These are phyloP conservation scores for Mariannaea elegans DNA, from an alignment of 2,329 filamentous ascomycete species.

Conservation along the genomic window DNA sequence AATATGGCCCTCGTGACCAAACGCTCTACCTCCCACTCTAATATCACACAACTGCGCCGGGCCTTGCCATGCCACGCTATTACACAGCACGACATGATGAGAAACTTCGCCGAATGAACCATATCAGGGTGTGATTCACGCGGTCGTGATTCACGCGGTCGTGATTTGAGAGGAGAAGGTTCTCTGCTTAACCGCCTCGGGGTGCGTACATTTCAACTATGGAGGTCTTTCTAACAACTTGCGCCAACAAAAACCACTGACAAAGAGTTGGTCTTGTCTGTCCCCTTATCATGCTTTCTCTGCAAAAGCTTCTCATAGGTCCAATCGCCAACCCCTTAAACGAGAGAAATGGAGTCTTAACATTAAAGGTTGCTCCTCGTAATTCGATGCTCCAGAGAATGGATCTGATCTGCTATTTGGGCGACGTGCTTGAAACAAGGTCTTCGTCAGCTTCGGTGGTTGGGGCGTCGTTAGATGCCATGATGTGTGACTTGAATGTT, in stretches of 20 bases:
- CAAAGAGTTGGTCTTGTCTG: conserved; percentile 4
- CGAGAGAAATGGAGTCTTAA: conserved; percentile 14
- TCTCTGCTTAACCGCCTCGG: conserved; percentile 14
- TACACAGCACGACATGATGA: conserved; percentile 15
- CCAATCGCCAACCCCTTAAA: conserved; percentile 18
- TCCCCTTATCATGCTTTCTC: conserved; percentile 6
- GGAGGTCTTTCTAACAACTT: not conserved
- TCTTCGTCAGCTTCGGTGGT: conserved; percentile 33
- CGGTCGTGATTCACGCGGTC: conserved; percentile 22
- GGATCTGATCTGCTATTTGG: conserved; percentile 31
- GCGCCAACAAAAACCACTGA: not conserved
- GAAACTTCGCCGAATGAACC: not conserved
- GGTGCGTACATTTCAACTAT: conserved; percentile 10
- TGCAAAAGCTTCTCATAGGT: conserved; percentile 1
- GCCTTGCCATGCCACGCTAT: conserved; percentile 16
- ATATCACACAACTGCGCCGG: conserved; percentile 24
- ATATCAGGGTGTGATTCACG: conserved; percentile 24
- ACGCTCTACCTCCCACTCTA: conserved; percentile 25
- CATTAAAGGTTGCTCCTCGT: conserved; percentile 1
- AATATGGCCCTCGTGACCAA: conserved; percentile 35
- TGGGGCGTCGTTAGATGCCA: conserved; percentile 4
- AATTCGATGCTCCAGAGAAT: conserved; percentile 21
- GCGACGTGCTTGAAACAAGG: conserved; percentile 35
- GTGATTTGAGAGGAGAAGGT: conserved; percentile 17
- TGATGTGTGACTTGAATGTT: conserved; percentile 25